Percentiles rank a stretch among this genome's conserved stretches.
Evolutionary conservation across 1,284 basidiomycete genomes (phyloP).

Genomic region (Marasmius oreades): DNA sequence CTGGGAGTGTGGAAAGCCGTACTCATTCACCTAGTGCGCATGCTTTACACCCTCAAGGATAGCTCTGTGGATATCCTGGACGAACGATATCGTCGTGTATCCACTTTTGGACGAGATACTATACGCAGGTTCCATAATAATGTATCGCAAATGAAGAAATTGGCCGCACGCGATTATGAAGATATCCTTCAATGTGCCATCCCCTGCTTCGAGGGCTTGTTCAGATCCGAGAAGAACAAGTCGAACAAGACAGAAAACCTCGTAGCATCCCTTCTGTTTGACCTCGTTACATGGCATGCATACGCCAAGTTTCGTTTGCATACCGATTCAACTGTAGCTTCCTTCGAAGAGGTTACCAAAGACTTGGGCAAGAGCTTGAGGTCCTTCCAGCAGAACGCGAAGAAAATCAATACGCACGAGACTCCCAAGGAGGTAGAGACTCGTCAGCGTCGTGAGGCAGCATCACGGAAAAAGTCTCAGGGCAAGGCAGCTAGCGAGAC

Average conservation of each 20-base stretch:
- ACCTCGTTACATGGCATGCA: constrained; percentile 17
- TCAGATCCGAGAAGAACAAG: constrained; percentile 14
- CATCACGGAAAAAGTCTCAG: not conserved
- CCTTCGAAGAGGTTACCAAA: too few species aligned
- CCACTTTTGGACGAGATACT: constrained; percentile 22
- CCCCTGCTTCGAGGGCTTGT: constrained; percentile 22
- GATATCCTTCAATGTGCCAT: constrained; percentile 29
- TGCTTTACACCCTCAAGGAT: constrained; percentile 13
- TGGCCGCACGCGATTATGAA: constrained; percentile 30
- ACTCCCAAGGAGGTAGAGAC: not conserved
- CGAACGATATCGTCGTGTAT: constrained; percentile 1
- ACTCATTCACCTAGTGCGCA: constrained; percentile 21
- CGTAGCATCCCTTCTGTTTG: too few species aligned
- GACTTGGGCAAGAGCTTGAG: too few species aligned
- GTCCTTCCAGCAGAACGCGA: too few species aligned
- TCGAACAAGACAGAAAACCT: constrained; percentile 10
- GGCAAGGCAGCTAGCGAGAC: too few species aligned
- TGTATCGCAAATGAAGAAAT: constrained; percentile 28
- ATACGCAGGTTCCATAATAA: constrained; percentile 27
- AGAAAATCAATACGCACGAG: constrained; percentile 21
- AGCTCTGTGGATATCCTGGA: constrained; percentile 6
- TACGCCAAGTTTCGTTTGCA: too few species aligned
- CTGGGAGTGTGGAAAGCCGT: constrained; percentile 24
- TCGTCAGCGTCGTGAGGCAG: not conserved
- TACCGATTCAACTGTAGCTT: too few species aligned